Evolutionary conservation across 2,329 filamentous ascomycete species (phyloP), one percentile per base, ranked within the genome.

Genomic region (Talaromyces sp.): DNA sequence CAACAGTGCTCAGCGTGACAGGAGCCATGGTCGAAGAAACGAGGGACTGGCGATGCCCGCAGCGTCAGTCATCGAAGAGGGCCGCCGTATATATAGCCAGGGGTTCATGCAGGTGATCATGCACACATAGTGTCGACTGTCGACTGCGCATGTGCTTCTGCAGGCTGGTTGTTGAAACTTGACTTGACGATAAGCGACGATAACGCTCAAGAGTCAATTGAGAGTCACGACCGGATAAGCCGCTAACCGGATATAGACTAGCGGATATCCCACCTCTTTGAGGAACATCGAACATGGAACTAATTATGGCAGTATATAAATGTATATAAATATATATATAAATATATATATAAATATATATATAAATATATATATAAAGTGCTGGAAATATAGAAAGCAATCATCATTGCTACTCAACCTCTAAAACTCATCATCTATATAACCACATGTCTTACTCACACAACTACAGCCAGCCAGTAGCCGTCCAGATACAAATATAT

Each of bases 1-100:
- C 75, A 11, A 77, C 67, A 28, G 67, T 70, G 60, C 67, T 72
- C 55, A 76, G 63, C 11, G 70, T 70, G 54, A 73, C 66, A 30
- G 73, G 73, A 22, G 73, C 74, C 75, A 77, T 77, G 52, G 22
- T 55, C 22, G 28, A 17, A 27, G 11, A 33, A 25, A 19, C 19
- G 32, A 25, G 32, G 32, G 32, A 55, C 28, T 10, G n/a, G n/a
- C 52, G 19, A 55, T 19, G 52, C 28, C 52, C 25, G 44, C 44
- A 39, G 36, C 36, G 36, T 8, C 36, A 39, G 36, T 39, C 15
- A n/a, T n/a, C 36, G 36, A 39, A 3, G 13, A 25, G 9, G 22
- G 22, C 44, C 25, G 44, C 44, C 19, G 44, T 39, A 33, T 39
- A n/a, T 39, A 39, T 39, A 39, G 4, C 32, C 11, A 13, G 33